A percentile compares a stretch with the other conserved stretches of the same genome.
Conservation (phyloP, 495 filamentous ascomycete genomes). For the Xylaria scruposa region DNA sequence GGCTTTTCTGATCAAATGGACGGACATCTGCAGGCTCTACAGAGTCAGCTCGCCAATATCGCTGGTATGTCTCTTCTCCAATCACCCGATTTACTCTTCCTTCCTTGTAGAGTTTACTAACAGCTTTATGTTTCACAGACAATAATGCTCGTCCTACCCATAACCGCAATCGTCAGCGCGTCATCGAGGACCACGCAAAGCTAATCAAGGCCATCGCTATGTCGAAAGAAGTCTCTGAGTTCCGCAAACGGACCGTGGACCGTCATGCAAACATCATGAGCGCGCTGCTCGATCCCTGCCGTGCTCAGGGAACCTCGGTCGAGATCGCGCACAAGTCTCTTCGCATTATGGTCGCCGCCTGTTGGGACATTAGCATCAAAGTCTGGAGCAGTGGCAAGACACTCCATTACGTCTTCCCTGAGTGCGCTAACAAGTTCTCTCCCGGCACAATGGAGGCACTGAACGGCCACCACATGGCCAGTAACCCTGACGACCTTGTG, state of each 20-base stretch:
- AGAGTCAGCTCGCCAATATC: slow-evolving; percentile 19
- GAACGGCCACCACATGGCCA: slow-evolving; percentile 31
- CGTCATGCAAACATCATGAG: slow-evolving; percentile 32
- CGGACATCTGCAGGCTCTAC: slow-evolving; percentile 22
- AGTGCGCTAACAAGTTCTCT: slow-evolving; percentile 37
- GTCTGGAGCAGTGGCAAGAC: slow-evolving; percentile 43
- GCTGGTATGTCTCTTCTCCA: slow-evolving; percentile 20
- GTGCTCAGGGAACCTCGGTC: slow-evolving; percentile 18
- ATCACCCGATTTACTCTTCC: neutral
- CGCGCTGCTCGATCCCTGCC: slow-evolving; percentile 32
- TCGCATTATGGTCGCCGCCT: slow-evolving; percentile 30
- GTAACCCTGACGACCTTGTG: slow-evolving; percentile 38
- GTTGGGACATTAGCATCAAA: slow-evolving; percentile 43
- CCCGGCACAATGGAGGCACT: slow-evolving; percentile 37
- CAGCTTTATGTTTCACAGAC: neutral
- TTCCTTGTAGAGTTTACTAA: neutral
- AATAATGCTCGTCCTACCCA: neutral
- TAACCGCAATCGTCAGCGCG: slow-evolving; percentile 30
- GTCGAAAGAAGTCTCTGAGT: slow-evolving; percentile 9
- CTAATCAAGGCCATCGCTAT: slow-evolving; percentile 28
- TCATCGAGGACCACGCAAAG: slow-evolving; percentile 35
- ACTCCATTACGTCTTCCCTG: slow-evolving; percentile 45
- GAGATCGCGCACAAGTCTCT: slow-evolving; percentile 24
- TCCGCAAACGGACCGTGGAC: slow-evolving; percentile 27
- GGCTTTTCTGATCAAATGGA: slow-evolving; percentile 27